Base-by-base conservation (phyloP, 441 rosid genomes). In the Syzygium malaccense region DNA sequence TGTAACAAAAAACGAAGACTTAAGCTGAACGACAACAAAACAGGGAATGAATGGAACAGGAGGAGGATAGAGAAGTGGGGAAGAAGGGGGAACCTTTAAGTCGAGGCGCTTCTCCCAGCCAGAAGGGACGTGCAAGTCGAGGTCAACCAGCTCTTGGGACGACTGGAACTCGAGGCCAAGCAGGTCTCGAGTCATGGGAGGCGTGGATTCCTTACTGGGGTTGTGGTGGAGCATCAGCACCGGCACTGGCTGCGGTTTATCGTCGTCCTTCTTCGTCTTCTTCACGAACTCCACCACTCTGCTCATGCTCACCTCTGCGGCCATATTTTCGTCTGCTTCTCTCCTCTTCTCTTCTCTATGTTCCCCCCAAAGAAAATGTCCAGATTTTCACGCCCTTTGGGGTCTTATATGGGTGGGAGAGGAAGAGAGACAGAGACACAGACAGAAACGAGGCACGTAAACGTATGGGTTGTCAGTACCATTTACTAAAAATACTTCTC, bases 101-200 rank as follows among this genome's bases (percentile, higher is more conserved):
- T 97, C 98, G n/a, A 96, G 94, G 51, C 96, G 95, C 88, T 96
- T 97, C 89, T 97, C 99, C 95, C 97, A 97, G 56, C 99, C 99
- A 37, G 55, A 66, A 28, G 99, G 99, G 32, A 96, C 99, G 86
- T 96, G 93, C 23, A 95, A 90, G 85, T 97, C 99, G 68, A 97
- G 96, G 95, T 97, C 83, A 7, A 75, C 98, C 87, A 96, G 92
- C 87, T 96, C 98, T 30, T 93, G 94, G 7, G 93, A 93, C 62
- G 93, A 93, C 33, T 90, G 89, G 51, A 90, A 88, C 68, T 85
- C 91, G 51, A 92, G 91, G 12, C 98, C 98, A 48, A 97, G 98
- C 89, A 96, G 91, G 86, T 95, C 98, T 68, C 93, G 93, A 33
- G 97, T 95, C 86, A 94, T 12, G 28, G 49, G 37, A 25, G 62